phyloP scores from a whole-genome alignment of 768 basidiomycete species.

The Ephemerocybe angulata region DNA sequence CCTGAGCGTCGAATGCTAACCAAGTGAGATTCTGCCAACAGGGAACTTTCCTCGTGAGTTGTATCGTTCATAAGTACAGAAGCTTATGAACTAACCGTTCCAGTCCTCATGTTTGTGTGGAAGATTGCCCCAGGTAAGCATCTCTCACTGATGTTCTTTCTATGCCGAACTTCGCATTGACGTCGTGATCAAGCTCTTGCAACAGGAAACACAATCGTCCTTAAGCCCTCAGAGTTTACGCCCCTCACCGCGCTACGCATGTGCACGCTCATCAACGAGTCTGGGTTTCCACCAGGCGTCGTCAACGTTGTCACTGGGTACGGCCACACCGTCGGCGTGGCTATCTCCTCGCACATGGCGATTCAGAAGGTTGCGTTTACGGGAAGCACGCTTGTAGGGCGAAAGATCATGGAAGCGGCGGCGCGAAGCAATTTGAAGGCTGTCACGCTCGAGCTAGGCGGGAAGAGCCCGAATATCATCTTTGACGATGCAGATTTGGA shows the following conservation, averaged over 20 bases:
- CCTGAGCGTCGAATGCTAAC: constrained; percentile 4
- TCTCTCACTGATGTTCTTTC: too few relatives aligned
- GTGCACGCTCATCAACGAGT: constrained; percentile 52
- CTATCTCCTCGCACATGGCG: constrained; percentile 6
- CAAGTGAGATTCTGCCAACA: constrained; percentile 10
- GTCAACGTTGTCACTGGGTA: constrained; percentile 11
- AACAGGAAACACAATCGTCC: constrained; percentile 65
- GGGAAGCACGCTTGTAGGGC: constrained; percentile 70
- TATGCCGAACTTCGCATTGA: constrained; percentile 43
- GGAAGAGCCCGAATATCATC: constrained; percentile 62
- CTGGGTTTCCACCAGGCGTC: constrained; percentile 65
- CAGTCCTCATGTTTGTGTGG: constrained; percentile 53
- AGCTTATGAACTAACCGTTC: constrained; percentile 13
- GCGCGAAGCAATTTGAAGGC: constrained; percentile 75
- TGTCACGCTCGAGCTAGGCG: constrained; percentile 74
- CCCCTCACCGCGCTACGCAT: constrained; percentile 60
- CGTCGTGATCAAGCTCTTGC: constrained; percentile 79
- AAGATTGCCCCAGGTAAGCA: constrained; percentile 52
- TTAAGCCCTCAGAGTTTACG: constrained; percentile 73
- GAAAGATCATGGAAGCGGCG: constrained; percentile 71
- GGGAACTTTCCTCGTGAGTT: constrained; percentile 55
- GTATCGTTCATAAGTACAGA: constrained; percentile 33
- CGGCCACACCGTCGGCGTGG: constrained; percentile 14
- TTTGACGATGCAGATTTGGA: constrained; percentile 65
- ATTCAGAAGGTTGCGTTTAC: constrained; percentile 58